Percentiles rank a stretch among this genome's conserved stretches.
These are phyloP conservation scores for Xylaria sp. DNA, from an alignment of 2,329 filamentous ascomycete genomes.

Conservation along the genomic window DNA sequence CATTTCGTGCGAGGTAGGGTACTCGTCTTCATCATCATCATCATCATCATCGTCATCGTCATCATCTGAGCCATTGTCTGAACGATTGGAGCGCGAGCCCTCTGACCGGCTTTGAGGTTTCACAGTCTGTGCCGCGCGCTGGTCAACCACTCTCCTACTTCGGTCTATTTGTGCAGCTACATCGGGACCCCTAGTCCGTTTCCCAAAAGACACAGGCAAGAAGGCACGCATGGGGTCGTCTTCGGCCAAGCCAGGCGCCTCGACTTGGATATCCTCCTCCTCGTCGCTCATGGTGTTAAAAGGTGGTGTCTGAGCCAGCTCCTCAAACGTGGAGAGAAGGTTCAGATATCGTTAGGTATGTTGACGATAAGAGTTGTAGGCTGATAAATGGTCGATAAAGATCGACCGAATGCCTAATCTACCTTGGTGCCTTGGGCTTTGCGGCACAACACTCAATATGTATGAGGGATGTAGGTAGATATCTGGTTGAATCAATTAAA, in stretches of 20 bases:
- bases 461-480: background rate
- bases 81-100: slow-evolving; percentile 45
- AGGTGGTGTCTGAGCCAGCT: background rate
- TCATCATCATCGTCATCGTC: slow-evolving; percentile 67
- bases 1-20: slow-evolving; percentile 91
- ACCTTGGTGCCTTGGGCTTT: no score
- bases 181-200: slow-evolving; percentile 78
- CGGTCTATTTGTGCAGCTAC: slow-evolving; percentile 83
- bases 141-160: slow-evolving; percentile 70
- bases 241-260: slow-evolving; percentile 63
- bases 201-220: slow-evolving; percentile 86
- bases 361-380: background rate
- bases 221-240: slow-evolving; percentile 81
- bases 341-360: background rate
- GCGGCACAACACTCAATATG: no score
- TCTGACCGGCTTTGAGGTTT: slow-evolving; percentile 49
- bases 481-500: no score
- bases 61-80: slow-evolving; percentile 61
- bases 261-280: slow-evolving; percentile 66
- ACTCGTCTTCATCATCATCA: slow-evolving; percentile 78
- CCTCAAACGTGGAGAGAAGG: slow-evolving; percentile 5
- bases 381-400: background rate
- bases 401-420: no score
- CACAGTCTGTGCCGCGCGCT: slow-evolving; percentile 46
- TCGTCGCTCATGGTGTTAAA: slow-evolving; percentile 65